phyloP scores from a whole-genome alignment of 305 asterid genomes.

The Solanum chacoense region DNA sequence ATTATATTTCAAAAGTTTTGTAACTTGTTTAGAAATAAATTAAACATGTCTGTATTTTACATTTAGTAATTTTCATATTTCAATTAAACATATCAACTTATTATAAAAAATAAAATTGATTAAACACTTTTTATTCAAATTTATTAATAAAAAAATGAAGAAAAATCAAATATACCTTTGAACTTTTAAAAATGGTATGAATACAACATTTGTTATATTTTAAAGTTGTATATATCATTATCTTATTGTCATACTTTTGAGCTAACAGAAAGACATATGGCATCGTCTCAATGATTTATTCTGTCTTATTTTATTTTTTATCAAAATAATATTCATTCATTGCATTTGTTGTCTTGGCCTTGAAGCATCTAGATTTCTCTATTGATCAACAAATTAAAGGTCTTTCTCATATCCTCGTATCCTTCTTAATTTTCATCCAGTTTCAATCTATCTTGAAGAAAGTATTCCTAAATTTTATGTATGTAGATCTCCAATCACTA shows the following conservation, averaged over 20 bases:
- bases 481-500: not conserved
- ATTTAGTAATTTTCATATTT: not conserved
- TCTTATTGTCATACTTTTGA: too few relatives aligned
- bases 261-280: not conserved
- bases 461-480: fast-evolving
- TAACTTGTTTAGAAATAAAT: not conserved
- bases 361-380: not conserved
- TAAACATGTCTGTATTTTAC: not conserved
- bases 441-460: not conserved
- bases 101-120: too few relatives aligned
- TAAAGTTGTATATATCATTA: too few relatives aligned
- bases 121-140: not conserved
- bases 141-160: too few relatives aligned
- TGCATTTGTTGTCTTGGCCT: not conserved
- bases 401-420: not conserved
- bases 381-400: too few relatives aligned
- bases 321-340: too few relatives aligned
- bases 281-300: not conserved
- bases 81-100: not conserved
- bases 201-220: too few relatives aligned
- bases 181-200: too few relatives aligned
- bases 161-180: too few relatives aligned
- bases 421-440: not conserved
- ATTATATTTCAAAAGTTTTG: not conserved
- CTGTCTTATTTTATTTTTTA: too few relatives aligned